Evolutionary conservation across 345 rosid species (phyloP).

Genomic region (Aegle marmelos): DNA sequence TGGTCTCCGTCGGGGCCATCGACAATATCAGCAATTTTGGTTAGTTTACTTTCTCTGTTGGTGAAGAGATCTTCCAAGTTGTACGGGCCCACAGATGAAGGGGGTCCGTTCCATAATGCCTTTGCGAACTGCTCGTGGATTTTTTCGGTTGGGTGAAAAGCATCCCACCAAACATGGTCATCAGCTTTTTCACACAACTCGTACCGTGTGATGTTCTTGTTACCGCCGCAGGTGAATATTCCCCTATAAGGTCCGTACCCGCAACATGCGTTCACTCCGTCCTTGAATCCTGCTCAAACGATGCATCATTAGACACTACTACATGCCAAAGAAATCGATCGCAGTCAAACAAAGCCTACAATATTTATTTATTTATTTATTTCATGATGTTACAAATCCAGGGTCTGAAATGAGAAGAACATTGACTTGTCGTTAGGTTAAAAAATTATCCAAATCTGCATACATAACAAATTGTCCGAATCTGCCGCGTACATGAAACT

Average conservation of each 20-base stretch:
- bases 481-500: too few relatives aligned
- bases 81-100: constrained; percentile 32
- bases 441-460: too few relatives aligned
- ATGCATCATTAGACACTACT: neutral
- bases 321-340: neutral
- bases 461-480: too few relatives aligned
- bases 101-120: constrained; percentile 33
- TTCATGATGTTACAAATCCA: too few relatives aligned
- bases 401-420: too few relatives aligned
- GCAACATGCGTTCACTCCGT: constrained; percentile 47
- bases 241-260: constrained; percentile 48
- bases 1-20: constrained; percentile 22
- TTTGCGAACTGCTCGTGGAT: constrained; percentile 40
- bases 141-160: constrained; percentile 48
- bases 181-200: constrained; percentile 34
- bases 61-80: constrained; percentile 39
- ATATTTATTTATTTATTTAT: too few relatives aligned
- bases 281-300: constrained; percentile 38
- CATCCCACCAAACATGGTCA: constrained; percentile 51
- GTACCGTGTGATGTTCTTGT: constrained; percentile 19
- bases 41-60: constrained; percentile 20
- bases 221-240: constrained; percentile 38
- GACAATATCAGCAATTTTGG: constrained; percentile 35
- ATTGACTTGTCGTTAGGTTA: too few relatives aligned
- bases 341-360: neutral